Percentiles rank a stretch among this genome's conserved stretches.
Evolutionary conservation across 2,329 filamentous ascomycete species (phyloP).

Genomic region (Penicillium sp.): DNA sequence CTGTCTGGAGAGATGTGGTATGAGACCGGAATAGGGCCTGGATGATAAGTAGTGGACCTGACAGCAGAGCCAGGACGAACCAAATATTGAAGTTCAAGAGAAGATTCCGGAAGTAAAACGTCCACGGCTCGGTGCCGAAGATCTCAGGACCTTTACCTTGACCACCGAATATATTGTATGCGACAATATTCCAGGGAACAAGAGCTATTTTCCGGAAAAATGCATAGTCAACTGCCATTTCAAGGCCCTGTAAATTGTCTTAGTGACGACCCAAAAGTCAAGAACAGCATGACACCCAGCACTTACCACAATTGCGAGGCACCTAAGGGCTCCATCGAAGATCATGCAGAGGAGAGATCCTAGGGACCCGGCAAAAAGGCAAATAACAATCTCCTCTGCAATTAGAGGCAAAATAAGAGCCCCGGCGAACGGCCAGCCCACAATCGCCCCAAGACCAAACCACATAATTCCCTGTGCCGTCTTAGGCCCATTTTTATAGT

Average conservation of each 20-base stretch:
- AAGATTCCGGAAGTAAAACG: constrained; percentile 92
- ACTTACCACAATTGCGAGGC: constrained; percentile 71
- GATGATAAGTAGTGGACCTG: constrained; percentile 74
- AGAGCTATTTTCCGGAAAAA: constrained; percentile 81
- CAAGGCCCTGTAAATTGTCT: constrained; percentile 59
- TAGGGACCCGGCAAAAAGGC: constrained; percentile 58
- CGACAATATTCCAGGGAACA: constrained; percentile 89
- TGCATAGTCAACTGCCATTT: constrained; percentile 74
- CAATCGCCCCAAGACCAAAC: constrained; percentile 81
- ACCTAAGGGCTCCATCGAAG: constrained; percentile 68
- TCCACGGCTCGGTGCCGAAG: constrained; percentile 95
- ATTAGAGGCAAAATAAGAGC: constrained; percentile 82
- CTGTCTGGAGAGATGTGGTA: constrained; percentile 67
- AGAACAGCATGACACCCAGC: neutral
- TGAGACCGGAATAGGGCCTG: constrained; percentile 70
- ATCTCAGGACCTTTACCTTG: constrained; percentile 81
- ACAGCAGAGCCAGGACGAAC: constrained; percentile 78
- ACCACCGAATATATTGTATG: constrained; percentile 90
- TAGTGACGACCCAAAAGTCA: constrained; percentile 22
- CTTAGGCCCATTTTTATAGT: constrained; percentile 78
- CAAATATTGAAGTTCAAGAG: constrained; percentile 94
- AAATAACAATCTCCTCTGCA: constrained; percentile 71
- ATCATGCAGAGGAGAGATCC: constrained; percentile 65
- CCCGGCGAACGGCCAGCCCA: constrained; percentile 94
- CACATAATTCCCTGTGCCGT: constrained; percentile 85